A percentile compares a stretch with the other conserved stretches of the same genome.
Evolutionary conservation across 2,329 filamentous ascomycete genomes (phyloP).

Genomic region (Paecilomyces dactylethromorphus): DNA sequence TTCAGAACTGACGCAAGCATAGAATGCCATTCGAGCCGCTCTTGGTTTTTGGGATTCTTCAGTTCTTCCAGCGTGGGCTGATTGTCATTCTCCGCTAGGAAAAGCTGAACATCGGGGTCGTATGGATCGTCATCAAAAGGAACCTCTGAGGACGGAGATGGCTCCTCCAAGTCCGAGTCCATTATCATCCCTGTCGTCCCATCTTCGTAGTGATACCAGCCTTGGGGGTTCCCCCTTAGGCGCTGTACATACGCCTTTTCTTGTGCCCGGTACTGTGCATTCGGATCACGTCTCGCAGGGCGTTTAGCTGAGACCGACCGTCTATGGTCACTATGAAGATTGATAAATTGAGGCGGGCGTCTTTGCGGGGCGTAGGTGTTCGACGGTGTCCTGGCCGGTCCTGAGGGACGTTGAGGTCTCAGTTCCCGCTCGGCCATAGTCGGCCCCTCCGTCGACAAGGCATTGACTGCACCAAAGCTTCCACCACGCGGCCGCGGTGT

Average conservation of each 20-base stretch:
- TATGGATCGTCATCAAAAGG: slow-evolving; percentile 77
- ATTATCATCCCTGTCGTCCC: slow-evolving; percentile 59
- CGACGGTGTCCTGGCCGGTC: slow-evolving; percentile 66
- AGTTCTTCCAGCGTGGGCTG: slow-evolving; percentile 87
- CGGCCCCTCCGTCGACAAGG: slow-evolving; percentile 26
- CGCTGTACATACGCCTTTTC: slow-evolving; percentile 94
- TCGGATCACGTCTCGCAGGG: slow-evolving; percentile 54
- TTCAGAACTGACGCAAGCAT: slow-evolving; percentile 95
- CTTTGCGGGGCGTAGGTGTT: slow-evolving; percentile 66
- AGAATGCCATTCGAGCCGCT: slow-evolving; percentile 93
- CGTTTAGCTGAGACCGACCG: slow-evolving; percentile 54
- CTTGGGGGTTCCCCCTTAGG: slow-evolving; percentile 71
- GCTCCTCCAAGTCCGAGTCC: slow-evolving; percentile 83
- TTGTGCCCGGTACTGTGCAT: slow-evolving; percentile 71
- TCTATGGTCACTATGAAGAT: slow-evolving; percentile 42
- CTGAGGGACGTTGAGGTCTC: slow-evolving; percentile 60
- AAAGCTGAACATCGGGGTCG: slow-evolving; percentile 87
- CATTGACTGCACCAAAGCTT: slow-evolving; percentile 34
- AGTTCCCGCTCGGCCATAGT: slow-evolving; percentile 25
- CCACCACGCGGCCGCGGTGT: slow-evolving; percentile 35
- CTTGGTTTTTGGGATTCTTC: slow-evolving; percentile 77
- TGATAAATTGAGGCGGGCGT: slow-evolving; percentile 47
- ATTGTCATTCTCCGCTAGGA: slow-evolving; percentile 83
- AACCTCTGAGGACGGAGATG: slow-evolving; percentile 78
- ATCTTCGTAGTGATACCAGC: slow-evolving; percentile 61